Conservation (phyloP, 176 grass and related monocot genomes). For the Cenchrus americanus region DNA sequence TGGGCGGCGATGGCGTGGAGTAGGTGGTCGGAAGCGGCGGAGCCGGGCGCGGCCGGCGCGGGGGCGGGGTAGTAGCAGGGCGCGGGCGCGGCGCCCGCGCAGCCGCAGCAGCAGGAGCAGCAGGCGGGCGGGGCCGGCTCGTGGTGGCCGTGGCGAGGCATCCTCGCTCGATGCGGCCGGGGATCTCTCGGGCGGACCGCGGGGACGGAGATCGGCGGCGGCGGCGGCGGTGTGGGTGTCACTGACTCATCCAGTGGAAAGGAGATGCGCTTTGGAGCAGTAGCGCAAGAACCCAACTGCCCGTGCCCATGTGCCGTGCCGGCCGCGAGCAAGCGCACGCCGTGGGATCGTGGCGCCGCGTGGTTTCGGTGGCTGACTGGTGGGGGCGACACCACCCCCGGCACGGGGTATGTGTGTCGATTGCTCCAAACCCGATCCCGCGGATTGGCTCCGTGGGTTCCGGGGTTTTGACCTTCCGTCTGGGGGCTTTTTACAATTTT, state of each 20-base stretch:
- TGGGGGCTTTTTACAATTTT: no score
- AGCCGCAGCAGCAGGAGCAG: conserved; percentile 39
- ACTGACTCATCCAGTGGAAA: conserved; percentile 26
- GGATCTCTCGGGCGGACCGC: neutral
- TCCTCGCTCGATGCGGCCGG: neutral
- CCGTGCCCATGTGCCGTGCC: conserved; percentile 22
- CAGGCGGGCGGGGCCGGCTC: conserved; percentile 37
- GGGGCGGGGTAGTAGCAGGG: conserved; percentile 23
- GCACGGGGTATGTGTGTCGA: neutral
- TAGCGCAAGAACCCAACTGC: neutral
- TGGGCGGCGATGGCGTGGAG: conserved; percentile 48
- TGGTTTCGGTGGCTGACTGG: conserved; percentile 3
- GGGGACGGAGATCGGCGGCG: conserved; percentile 27
- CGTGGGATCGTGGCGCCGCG: neutral
- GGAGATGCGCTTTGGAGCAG: conserved; percentile 29
- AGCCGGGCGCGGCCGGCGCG: conserved; percentile 17
- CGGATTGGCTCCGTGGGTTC: neutral
- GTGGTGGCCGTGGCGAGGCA: conserved; percentile 43
- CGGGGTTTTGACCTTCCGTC: neutral
- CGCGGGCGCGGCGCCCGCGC: neutral
- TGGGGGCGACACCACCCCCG: neutral
- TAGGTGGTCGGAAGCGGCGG: conserved; percentile 48
- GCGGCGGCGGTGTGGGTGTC: conserved; percentile 16
- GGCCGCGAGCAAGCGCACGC: neutral
- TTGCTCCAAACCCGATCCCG: neutral